Percentiles rank a stretch among this genome's conserved stretches.
Evolutionary conservation across 164 flowering plant species (phyloP).

Genomic region (Macadamia tetraphylla): DNA sequence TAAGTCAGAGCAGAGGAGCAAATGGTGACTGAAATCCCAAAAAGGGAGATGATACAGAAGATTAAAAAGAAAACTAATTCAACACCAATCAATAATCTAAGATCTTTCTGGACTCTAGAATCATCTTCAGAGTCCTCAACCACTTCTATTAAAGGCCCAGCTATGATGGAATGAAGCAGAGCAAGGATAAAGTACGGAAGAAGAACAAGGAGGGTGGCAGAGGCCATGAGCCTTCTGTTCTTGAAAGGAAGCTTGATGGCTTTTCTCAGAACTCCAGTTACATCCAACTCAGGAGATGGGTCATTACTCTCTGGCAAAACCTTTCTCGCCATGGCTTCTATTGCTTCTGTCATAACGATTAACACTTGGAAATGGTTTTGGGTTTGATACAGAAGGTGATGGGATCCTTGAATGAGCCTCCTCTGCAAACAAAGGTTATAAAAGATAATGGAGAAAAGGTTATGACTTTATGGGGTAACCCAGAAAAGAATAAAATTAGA

Average conservation of each 20-base stretch:
- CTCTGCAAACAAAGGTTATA: no score
- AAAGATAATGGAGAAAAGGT: no score
- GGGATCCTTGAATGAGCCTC: no score
- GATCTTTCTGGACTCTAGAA: neutral
- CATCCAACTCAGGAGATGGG: neutral
- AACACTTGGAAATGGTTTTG: no score
- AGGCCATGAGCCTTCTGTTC: slow-evolving; percentile 13
- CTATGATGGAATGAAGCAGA: slow-evolving; percentile 3
- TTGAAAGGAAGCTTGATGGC: slow-evolving; percentile 5
- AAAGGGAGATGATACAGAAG: slow-evolving; percentile 7
- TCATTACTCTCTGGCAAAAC: neutral
- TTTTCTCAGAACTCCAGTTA: slow-evolving; percentile 2
- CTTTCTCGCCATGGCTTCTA: neutral
- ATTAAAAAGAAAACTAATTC: slow-evolving; percentile 7
- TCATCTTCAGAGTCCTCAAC: neutral
- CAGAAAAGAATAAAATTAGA: no score
- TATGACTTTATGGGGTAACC: no score
- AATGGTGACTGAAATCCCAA: slow-evolving; percentile 6
- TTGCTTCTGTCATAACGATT: no score
- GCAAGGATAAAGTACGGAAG: slow-evolving; percentile 2
- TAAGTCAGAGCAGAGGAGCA: neutral
- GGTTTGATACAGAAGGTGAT: no score
- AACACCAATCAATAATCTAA: neutral
- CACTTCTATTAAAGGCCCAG: slow-evolving; percentile 4
- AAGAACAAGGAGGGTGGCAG: slow-evolving; percentile 3